Evolutionary conservation across 371 early-diverging fungal genomes (phyloP), one percentile per base, ranked within the genome.

Genomic region (Mucor saturninus): DNA sequence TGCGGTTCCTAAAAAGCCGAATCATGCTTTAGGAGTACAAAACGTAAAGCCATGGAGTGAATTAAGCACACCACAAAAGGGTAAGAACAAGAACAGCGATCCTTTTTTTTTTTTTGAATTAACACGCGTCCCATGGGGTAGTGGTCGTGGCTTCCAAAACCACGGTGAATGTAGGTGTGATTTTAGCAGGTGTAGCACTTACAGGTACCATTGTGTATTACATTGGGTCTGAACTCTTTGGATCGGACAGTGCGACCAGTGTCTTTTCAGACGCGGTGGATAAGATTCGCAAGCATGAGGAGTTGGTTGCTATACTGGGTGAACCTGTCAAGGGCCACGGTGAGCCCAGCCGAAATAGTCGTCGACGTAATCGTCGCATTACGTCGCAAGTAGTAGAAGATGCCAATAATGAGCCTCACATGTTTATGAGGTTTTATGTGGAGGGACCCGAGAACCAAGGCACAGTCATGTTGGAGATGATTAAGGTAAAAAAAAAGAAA

Each of bases 381-480:
- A 38, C 46, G 15, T 72, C 81, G 1, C 83, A 79, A 65, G 66
- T 76, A 9, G 73, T 76, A 8, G 68, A 79, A 61, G 83, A 81
- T 46, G 53, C 45, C 1, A 64, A 75, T 6, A 67, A 73, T 37
- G 64, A 75, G 21, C 75, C 74, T 37, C 83, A 83, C 54, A 39
- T 83, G 62, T 62, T 83, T 61, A 81, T 83, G 80, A 70, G 78
- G 1, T 80, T 83, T 63, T 81, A 76, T 64, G 72, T 83, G 7
- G 83, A 83, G 40, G 83, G 83, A 4, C 74, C 80, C 0, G 52
- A 72, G 15, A 79, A 65, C 40, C 75, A 77, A 54, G 83, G 83
- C 31, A 74, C 76, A 2, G 81, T 75, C 7, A 71, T 73, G 57
- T 31, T 83, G 37, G 81, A 83, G 31, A 83, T 83, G 84, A 66